phyloP scores from a whole-genome alignment of 192 early-diverging fungal species.

The Helicostylum pulchrum region DNA sequence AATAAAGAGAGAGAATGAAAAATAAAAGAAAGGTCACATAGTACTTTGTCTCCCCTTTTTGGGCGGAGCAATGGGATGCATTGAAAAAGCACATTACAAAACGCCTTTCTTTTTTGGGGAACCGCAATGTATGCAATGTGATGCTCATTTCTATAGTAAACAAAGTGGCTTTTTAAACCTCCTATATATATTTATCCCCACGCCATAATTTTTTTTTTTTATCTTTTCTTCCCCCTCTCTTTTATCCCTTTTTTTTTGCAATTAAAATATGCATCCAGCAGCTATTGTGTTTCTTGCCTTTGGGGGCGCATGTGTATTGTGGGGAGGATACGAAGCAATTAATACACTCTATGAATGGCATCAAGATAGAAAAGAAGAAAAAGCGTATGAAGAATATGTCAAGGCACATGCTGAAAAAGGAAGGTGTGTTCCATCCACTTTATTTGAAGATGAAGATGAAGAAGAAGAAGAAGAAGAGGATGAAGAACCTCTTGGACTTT shows the following conservation, averaged over 20 bases:
- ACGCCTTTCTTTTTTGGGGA: no score
- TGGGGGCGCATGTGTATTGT: conserved; percentile 1
- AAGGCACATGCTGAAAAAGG: conserved; percentile 3
- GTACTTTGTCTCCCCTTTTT: background rate
- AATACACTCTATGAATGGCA: conserved; percentile 12
- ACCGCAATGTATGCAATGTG: background rate
- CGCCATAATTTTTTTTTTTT: conserved; percentile 3
- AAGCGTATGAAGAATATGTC: conserved; percentile 22
- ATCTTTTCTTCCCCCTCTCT: background rate
- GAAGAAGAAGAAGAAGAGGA: conserved; percentile 5
- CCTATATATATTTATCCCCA: background rate
- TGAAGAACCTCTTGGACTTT: background rate
- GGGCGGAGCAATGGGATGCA: conserved; percentile 1
- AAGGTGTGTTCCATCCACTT: background rate
- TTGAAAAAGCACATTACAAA: background rate
- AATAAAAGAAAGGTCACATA: background rate
- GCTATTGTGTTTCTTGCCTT: conserved; percentile 15
- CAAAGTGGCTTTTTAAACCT: no score
- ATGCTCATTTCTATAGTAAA: background rate
- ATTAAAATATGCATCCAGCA: conserved; percentile 21
- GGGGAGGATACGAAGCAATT: conserved; percentile 16
- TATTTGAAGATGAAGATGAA: conserved; percentile 4
- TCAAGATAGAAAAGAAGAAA: conserved; percentile 11
- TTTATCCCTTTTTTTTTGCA: background rate
- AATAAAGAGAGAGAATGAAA: background rate